Percentiles rank a stretch among this genome's conserved stretches.
Evolutionary conservation across 2,329 filamentous ascomycete genomes (phyloP).

Genomic region (Clarireedia monteithiana): DNA sequence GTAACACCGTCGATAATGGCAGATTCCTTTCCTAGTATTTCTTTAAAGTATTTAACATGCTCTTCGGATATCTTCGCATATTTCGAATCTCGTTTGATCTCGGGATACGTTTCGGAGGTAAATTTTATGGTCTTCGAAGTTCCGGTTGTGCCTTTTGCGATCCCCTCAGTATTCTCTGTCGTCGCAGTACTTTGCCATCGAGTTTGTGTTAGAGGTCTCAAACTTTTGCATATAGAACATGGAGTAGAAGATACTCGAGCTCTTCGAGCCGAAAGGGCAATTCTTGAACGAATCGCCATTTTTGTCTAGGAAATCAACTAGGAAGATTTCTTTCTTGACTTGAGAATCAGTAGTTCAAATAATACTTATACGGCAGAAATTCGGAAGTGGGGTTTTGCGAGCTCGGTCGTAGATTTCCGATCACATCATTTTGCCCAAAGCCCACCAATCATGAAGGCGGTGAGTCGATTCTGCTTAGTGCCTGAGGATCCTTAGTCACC

Average conservation of each 20-base stretch:
- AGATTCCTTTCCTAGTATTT: conserved; percentile 68
- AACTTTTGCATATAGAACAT: conserved; percentile 8
- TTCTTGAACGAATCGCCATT: conserved; percentile 25
- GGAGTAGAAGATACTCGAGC: conserved; percentile 15
- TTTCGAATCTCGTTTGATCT: conserved; percentile 68
- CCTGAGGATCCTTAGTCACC: conserved; percentile 1
- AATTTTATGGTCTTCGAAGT: conserved; percentile 51
- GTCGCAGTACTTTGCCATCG: conserved; percentile 27
- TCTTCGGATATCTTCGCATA: conserved; percentile 68
- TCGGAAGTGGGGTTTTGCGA: conserved; percentile 1
- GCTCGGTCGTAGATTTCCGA: background rate
- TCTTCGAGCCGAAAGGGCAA: conserved; percentile 22
- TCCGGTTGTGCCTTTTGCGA: conserved; percentile 23
- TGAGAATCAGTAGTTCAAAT: too few relatives aligned
- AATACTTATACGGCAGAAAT: background rate
- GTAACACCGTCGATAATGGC: conserved; percentile 81
- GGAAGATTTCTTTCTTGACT: background rate
- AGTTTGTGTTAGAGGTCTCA: conserved; percentile 19
- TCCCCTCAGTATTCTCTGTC: conserved; percentile 23
- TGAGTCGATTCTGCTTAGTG: background rate
- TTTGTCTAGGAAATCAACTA: conserved; percentile 6
- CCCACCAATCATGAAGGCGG: too few relatives aligned
- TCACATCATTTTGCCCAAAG: too few relatives aligned
- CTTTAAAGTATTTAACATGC: conserved; percentile 76
- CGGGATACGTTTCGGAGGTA: conserved; percentile 80